Evolutionary conservation across 805 yeast genomes (phyloP).

Genomic region (Candida boleticola): DNA sequence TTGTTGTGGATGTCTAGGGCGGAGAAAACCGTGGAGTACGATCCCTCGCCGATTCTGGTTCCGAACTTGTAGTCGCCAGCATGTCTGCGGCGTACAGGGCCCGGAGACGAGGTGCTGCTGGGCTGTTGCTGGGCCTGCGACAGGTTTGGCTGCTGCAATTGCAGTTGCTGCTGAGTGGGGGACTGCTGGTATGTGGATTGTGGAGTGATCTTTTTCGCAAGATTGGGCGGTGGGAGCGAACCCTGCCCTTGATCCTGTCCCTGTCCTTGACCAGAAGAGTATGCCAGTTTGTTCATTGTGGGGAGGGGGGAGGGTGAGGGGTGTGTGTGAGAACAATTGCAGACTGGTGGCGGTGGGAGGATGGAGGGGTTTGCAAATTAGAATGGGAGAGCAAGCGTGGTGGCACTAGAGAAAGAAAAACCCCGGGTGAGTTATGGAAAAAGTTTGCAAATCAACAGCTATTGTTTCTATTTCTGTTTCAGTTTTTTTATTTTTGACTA

Average conservation of each 20-base stretch:
- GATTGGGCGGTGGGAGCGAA: not conserved
- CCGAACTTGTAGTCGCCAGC: constrained; percentile 90
- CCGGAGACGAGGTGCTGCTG: not conserved
- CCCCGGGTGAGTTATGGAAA: no score
- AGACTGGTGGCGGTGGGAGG: no score
- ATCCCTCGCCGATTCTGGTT: constrained; percentile 88
- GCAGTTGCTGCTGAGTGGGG: not conserved
- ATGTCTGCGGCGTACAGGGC: constrained; percentile 45
- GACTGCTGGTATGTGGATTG: not conserved
- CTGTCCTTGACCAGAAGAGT: not conserved
- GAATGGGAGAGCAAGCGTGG: no score
- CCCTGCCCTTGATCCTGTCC: not conserved
- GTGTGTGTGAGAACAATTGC: no score
- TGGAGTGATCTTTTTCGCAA: not conserved
- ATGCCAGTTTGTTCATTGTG: constrained; percentile 1
- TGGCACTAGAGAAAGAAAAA: not conserved
- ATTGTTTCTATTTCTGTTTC: no score
- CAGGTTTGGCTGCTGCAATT: not conserved
- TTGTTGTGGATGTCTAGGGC: constrained; percentile 76
- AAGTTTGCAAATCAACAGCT: no score
- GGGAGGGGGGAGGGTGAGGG: no score
- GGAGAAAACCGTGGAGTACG: constrained; percentile 89
- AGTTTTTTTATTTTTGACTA: no score
- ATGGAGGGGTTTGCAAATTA: no score
- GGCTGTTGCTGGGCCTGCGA: not conserved